These are phyloP conservation scores for Neopestalotiopsis sp. DNA, from an alignment of 2,329 filamentous ascomycete species.

Conservation along the genomic window DNA sequence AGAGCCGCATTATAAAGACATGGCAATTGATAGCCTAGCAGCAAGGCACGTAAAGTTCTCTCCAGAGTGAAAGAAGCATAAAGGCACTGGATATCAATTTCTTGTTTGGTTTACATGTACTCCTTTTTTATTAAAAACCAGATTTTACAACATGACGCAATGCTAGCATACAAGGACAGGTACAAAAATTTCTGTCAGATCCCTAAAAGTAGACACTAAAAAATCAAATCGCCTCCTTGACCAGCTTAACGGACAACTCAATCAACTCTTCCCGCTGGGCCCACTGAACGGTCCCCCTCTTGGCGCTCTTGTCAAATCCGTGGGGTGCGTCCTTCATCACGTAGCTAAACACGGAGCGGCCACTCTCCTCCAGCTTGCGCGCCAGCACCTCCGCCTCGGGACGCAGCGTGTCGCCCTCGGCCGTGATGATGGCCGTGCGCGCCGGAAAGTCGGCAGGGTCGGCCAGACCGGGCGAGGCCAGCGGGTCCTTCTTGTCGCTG, in stretches of 20 bases:
- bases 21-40: too few species aligned
- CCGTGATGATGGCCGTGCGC: conserved; percentile 3
- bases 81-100: not conserved
- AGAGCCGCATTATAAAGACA: too few species aligned
- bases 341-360: not conserved
- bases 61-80: not conserved
- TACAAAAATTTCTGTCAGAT: not conserved
- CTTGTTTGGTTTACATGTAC: not conserved
- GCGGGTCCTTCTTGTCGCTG: not conserved
- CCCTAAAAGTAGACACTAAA: not conserved
- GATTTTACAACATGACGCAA: not conserved
- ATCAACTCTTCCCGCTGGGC: not conserved
- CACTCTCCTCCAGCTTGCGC: not conserved
- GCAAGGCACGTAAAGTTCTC: not conserved
- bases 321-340: not conserved
- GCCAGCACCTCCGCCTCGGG: not conserved
- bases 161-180: not conserved
- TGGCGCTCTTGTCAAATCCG: conserved; percentile 4
- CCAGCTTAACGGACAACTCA: not conserved
- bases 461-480: not conserved
- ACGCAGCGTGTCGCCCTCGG: conserved; percentile 7
- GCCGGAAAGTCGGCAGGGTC: not conserved
- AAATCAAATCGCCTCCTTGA: not conserved
- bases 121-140: not conserved
- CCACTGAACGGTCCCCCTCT: not conserved